phyloP scores from a whole-genome alignment of 169 alveolate genomes.

The Plasmodium vivax region DNA sequence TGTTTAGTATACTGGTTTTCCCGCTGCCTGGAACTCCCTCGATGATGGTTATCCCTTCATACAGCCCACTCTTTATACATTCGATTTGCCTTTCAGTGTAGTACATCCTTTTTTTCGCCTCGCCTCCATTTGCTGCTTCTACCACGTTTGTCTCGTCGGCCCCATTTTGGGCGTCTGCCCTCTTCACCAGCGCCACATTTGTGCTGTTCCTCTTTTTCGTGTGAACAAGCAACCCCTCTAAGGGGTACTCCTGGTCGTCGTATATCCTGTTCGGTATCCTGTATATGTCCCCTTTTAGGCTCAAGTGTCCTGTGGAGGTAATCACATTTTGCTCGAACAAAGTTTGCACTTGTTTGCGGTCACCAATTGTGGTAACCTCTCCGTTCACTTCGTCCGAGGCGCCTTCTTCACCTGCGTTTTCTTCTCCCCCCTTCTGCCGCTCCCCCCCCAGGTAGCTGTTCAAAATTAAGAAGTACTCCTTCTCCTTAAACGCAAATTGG shows the following conservation, averaged over 20 bases:
- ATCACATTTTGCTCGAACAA: slow-evolving; percentile 1
- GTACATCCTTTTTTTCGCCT: slow-evolving; percentile 75
- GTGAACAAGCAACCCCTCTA: slow-evolving; percentile 59
- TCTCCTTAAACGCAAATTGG: slow-evolving; percentile 45
- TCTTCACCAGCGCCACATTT: slow-evolving; percentile 38
- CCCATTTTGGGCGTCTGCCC: slow-evolving; percentile 21
- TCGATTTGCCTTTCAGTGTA: slow-evolving; percentile 89
- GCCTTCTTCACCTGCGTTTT: not conserved
- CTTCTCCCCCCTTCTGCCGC: not conserved
- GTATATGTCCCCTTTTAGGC: slow-evolving; percentile 63
- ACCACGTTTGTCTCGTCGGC: not conserved
- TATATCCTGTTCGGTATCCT: slow-evolving; percentile 62
- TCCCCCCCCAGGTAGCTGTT: slow-evolving; percentile 19
- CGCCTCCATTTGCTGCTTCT: not conserved
- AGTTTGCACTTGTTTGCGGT: not conserved
- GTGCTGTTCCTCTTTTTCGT: slow-evolving; percentile 64
- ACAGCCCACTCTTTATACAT: slow-evolving; percentile 91
- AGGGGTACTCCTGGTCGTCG: slow-evolving; percentile 64
- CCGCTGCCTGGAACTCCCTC: slow-evolving; percentile 97
- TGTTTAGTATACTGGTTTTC: slow-evolving; percentile 93
- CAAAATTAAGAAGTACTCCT: slow-evolving; percentile 54
- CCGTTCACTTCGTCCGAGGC: not conserved
- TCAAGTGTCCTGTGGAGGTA: slow-evolving; percentile 5
- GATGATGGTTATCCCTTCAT: slow-evolving; percentile 91
- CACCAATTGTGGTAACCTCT: not conserved